Conservation (phyloP, 78 protist genomes). For the Polysphondylium violaceum region DNA sequence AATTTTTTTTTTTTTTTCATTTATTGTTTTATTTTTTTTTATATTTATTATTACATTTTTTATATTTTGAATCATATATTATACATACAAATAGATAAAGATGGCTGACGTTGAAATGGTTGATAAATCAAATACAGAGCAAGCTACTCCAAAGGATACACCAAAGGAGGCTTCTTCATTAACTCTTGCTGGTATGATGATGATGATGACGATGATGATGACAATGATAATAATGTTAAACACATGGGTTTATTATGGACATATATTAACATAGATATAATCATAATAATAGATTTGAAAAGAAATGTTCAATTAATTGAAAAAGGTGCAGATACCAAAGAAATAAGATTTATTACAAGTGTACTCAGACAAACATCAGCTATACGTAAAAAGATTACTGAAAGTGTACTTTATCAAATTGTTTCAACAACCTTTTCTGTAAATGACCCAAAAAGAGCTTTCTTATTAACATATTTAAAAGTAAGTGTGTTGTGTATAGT, state of each 20-base stretch:
- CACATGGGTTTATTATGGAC: not conserved
- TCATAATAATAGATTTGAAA: constrained; percentile 19
- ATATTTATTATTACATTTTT: not conserved
- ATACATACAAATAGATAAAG: not conserved
- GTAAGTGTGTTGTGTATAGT: not conserved
- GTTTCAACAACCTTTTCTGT: constrained; percentile 11
- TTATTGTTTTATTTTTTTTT: not conserved
- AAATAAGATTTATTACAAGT: constrained; percentile 73
- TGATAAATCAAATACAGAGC: not conserved
- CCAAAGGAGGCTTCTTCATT: constrained; percentile 24
- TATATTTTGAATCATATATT: not conserved
- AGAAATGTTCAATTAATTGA: constrained; percentile 68
- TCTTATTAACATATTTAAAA: constrained; percentile 22
- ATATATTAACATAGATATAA: not conserved
- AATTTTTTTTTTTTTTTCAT: not conserved
- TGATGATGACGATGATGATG: not conserved
- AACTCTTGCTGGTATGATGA: constrained; percentile 34
- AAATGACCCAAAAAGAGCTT: not conserved
- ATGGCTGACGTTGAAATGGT: constrained; percentile 66
- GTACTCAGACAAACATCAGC: constrained; percentile 71
- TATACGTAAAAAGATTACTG: constrained; percentile 59
- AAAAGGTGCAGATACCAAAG: constrained; percentile 58
- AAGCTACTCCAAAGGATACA: not conserved
- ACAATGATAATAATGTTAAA: not conserved
- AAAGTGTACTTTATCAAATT: constrained; percentile 20